Conservation (phyloP, 805 yeast genomes). For the Phaffomyces opuntiae region DNA sequence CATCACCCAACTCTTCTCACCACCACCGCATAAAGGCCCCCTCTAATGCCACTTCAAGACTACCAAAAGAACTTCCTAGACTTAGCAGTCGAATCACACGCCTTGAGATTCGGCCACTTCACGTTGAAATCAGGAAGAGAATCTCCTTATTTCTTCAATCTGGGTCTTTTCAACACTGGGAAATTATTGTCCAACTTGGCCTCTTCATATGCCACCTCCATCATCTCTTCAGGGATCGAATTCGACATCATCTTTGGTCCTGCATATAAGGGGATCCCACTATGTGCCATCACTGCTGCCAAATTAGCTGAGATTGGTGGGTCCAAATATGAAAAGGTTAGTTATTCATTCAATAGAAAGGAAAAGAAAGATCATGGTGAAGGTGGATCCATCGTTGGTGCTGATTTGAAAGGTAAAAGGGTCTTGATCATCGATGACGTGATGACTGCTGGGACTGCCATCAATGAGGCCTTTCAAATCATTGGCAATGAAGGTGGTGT, state of each 20-base stretch:
- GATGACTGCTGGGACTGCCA: conserved; percentile 98
- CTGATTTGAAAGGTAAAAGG: conserved; percentile 59
- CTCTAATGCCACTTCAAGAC: conserved; percentile 21
- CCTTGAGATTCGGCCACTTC: conserved; percentile 82
- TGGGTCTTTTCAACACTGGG: conserved; percentile 86
- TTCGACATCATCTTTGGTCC: conserved; percentile 95
- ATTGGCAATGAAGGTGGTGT: conserved; percentile 62
- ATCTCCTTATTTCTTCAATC: conserved; percentile 95
- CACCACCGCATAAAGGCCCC: no score
- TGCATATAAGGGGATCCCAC: conserved; percentile 95
- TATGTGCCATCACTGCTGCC: conserved; percentile 88
- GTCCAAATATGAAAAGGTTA: conserved; percentile 62
- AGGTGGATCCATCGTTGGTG: conserved; percentile 93
- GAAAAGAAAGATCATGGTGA: conserved; percentile 98
- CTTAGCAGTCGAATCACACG: conserved; percentile 73
- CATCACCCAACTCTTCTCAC: not conserved
- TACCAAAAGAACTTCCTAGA: conserved; percentile 68
- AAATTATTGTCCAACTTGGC: conserved; percentile 74
- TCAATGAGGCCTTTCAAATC: conserved; percentile 84
- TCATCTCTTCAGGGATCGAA: conserved; percentile 71
- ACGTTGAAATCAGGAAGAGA: conserved; percentile 86
- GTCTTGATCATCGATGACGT: conserved; percentile 92
- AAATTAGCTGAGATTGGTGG: conserved; percentile 88
- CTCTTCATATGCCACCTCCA: conserved; percentile 82
- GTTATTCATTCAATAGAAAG: conserved; percentile 94